A percentile compares a stretch with the other conserved stretches of the same genome.
phyloP scores from a whole-genome alignment of 768 basidiomycete species.

The button mushroom (Agaricus bisporus) region DNA sequence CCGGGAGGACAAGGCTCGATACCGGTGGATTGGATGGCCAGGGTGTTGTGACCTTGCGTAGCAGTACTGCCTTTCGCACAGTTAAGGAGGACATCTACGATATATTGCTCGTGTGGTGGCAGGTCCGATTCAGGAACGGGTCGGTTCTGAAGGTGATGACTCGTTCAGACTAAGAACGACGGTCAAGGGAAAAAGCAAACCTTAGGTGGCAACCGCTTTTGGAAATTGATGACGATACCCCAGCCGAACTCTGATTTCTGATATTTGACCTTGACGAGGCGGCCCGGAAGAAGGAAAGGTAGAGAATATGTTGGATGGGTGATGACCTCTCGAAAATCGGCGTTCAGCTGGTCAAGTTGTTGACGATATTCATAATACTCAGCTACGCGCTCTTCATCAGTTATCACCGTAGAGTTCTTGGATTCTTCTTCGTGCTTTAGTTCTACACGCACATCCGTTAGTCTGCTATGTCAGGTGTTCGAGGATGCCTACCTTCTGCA shows the following conservation, averaged over 20 bases:
- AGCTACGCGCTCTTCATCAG: conserved; percentile 75
- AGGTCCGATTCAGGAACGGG: conserved; percentile 66
- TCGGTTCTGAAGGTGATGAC: conserved; percentile 38
- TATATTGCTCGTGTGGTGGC: conserved; percentile 84
- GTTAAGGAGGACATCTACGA: conserved; percentile 87
- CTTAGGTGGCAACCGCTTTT: conserved; percentile 82
- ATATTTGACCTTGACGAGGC: conserved; percentile 88
- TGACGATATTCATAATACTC: conserved; percentile 93
- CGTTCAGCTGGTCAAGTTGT: conserved; percentile 83
- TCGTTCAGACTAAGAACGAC: not conserved
- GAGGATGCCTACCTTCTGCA: conserved; percentile 59
- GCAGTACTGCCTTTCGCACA: conserved; percentile 58
- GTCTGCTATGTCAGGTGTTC: not conserved
- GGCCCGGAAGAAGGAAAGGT: conserved; percentile 88
- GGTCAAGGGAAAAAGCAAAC: conserved; percentile 27
- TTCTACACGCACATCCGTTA: conserved; percentile 41
- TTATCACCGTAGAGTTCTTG: conserved; percentile 60
- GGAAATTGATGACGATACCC: conserved; percentile 91
- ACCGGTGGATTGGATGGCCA: conserved; percentile 57
- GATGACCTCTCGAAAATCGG: conserved; percentile 87
- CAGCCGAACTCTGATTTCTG: conserved; percentile 90
- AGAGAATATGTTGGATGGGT: conserved; percentile 94
- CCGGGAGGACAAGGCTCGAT: conserved; percentile 69
- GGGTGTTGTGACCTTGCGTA: conserved; percentile 50
- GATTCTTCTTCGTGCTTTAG: conserved; percentile 65